Base-by-base conservation (phyloP, 495 filamentous ascomycete species). In the Chaetomium fimeti region DNA sequence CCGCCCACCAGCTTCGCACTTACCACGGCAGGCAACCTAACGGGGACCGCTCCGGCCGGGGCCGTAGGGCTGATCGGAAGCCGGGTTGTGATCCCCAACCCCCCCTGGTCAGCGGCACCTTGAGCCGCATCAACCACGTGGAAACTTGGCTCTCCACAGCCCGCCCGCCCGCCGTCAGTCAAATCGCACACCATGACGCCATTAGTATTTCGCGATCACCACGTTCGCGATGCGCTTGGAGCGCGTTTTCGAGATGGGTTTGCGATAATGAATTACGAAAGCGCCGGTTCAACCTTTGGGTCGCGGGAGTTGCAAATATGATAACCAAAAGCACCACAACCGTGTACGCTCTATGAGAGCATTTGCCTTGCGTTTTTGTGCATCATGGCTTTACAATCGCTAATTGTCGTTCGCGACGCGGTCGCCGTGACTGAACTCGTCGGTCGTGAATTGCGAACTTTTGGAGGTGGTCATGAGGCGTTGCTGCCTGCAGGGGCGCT, bases 111-210 rank as follows among this genome's bases (percentile, higher is more conserved):
- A 20, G 49, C 56, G 56, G 27, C n/a, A 32, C 18, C 47, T 71
- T 66, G 72, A 72, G 70, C 72, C 70, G 70, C 70, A 73, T 68
- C 64, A 57, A 48, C 66, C 70, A 70, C 65, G 68, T 70, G 68
- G 52, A 49, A 63, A 61, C 47, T 64, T 12, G 62, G 63, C 67
- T 68, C 71, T 62, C 66, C 72, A 69, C 70, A 71, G 61, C 66
- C 61, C 60, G 48, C 69, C 70, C 69, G 61, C 66, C 61, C 60
- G 48, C 69, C 62, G 53, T 57, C 67, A 47, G 49, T 54, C 48
- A 57, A 53, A 49, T 36, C 27, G 28, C 8, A 29, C 40, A 20
- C 43, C 68, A 73, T 74, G 72, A 74, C 72, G 72, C 61, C 72
- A 74, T 67, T 66, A 60, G 42, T 55, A 51, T 48, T 45, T 55